A percentile compares a stretch with the other conserved stretches of the same genome.
Conservation (phyloP, 176 grass and related monocot species). For the Oryza australiensis region DNA sequence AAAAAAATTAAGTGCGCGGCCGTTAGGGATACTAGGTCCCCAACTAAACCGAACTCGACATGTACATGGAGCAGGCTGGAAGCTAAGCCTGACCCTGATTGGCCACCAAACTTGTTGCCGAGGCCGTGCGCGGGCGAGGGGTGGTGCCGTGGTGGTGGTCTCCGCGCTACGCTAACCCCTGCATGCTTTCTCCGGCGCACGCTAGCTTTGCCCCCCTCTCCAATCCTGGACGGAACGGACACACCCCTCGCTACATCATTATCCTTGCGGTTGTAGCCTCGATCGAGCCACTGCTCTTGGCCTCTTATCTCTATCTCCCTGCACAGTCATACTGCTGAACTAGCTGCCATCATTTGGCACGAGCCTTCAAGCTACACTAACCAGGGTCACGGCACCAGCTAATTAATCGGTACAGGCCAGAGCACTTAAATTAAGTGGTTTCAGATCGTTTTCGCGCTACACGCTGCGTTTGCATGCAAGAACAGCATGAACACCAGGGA, state of each 20-base stretch:
- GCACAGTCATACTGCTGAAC: background rate
- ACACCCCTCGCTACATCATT: conserved; percentile 25
- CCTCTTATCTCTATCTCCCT: background rate
- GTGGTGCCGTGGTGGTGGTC: conserved; percentile 29
- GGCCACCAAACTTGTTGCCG: conserved; percentile 37
- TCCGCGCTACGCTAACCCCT: conserved; percentile 53
- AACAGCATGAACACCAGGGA: background rate
- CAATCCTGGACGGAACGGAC: background rate
- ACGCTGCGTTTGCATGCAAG: background rate
- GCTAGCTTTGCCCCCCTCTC: conserved; percentile 23
- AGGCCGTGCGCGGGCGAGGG: conserved; percentile 14
- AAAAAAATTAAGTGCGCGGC: conserved; percentile 9
- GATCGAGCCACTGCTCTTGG: background rate
- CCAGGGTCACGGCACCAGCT: background rate
- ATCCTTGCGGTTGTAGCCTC: conserved; percentile 40
- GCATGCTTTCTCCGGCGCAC: conserved; percentile 55
- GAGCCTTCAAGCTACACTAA: conserved; percentile 61
- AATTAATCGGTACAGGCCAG: conserved; percentile 7
- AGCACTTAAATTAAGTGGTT: background rate
- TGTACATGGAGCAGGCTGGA: conserved; percentile 22
- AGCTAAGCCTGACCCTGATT: conserved; percentile 46
- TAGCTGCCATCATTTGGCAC: conserved; percentile 48
- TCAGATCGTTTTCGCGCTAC: background rate
- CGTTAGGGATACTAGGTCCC: background rate
- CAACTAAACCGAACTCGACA: conserved; percentile 14